phyloP scores from a whole-genome alignment of 169 alveolate genomes.

The Eimeria zaria region DNA sequence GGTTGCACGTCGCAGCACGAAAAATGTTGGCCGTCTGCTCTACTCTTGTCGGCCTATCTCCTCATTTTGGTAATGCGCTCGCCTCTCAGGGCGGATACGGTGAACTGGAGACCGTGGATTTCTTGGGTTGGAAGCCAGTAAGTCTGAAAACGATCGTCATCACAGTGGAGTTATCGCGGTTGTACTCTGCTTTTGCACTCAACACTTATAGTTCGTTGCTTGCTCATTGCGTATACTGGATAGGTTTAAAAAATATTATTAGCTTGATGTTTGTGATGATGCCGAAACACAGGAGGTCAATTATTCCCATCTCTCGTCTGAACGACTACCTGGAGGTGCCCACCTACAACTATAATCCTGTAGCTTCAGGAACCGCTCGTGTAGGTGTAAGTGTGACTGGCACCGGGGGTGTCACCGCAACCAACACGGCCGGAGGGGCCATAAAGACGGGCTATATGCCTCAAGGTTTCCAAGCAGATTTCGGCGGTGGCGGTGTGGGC shows the following conservation, averaged over 20 bases:
- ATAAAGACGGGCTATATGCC: constrained; percentile 58
- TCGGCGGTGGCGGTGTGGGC: constrained; percentile 62
- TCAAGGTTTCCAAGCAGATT: constrained; percentile 80
- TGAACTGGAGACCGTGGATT: constrained; percentile 85
- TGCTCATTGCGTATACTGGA: background rate
- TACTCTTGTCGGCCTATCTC: background rate
- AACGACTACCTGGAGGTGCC: constrained; percentile 83
- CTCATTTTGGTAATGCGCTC: background rate
- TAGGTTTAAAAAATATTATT: background rate
- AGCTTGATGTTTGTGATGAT: background rate
- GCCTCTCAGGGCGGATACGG: constrained; percentile 72
- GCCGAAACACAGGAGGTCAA: constrained; percentile 73
- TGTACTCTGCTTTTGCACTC: background rate
- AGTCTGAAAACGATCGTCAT: background rate
- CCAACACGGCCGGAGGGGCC: constrained; percentile 56
- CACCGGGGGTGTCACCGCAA: constrained; percentile 20
- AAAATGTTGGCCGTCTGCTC: background rate
- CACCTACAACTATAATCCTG: constrained; percentile 62
- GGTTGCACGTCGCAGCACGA: background rate
- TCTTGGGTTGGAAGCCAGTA: constrained; percentile 84
- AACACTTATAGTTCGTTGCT: background rate
- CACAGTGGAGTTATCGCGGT: background rate
- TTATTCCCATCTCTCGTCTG: constrained; percentile 77
- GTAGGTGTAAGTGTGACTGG: constrained; percentile 41
- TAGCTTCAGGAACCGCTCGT: constrained; percentile 53